These are phyloP conservation scores for Barnettozyma californica DNA, from an alignment of 805 yeast species.

Conservation along the genomic window DNA sequence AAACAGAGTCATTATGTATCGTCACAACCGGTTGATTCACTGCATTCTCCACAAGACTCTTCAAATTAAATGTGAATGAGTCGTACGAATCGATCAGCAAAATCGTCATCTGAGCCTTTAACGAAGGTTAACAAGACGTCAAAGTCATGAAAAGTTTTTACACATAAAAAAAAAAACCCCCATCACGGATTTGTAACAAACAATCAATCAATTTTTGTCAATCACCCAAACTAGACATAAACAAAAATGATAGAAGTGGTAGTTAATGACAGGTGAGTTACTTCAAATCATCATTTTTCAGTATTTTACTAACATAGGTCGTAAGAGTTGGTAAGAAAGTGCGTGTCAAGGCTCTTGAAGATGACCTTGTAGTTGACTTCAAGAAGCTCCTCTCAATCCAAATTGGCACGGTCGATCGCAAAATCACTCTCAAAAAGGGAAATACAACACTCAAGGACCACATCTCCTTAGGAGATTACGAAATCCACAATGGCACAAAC, in stretches of 20 bases:
- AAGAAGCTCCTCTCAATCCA: slow-evolving; percentile 80
- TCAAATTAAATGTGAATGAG: slow-evolving; percentile 84
- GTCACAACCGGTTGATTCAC: slow-evolving; percentile 35
- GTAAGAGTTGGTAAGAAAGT: slow-evolving; percentile 78
- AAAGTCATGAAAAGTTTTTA: background rate
- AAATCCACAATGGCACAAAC: slow-evolving; percentile 83
- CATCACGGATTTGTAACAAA: too few species aligned
- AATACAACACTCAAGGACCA: slow-evolving; percentile 83
- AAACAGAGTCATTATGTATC: slow-evolving; percentile 32
- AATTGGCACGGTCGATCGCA: slow-evolving; percentile 66
- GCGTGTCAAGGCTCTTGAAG: slow-evolving; percentile 74
- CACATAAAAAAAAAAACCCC: background rate
- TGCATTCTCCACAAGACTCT: slow-evolving; percentile 50
- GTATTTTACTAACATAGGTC: background rate
- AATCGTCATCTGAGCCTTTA: slow-evolving; percentile 35
- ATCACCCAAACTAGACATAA: too few species aligned
- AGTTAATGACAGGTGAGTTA: slow-evolving; percentile 58
- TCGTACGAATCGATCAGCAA: slow-evolving; percentile 90
- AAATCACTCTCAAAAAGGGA: slow-evolving; percentile 74
- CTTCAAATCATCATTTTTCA: background rate
- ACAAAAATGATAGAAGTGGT: slow-evolving; percentile 59
- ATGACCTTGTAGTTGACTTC: slow-evolving; percentile 86
- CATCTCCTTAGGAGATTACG: slow-evolving; percentile 89
- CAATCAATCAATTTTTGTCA: too few species aligned
- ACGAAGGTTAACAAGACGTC: background rate